Evolutionary conservation across 208 protist genomes (phyloP), one percentile per base, ranked within the genome.

Genomic region (Leishmania guyanensis): DNA sequence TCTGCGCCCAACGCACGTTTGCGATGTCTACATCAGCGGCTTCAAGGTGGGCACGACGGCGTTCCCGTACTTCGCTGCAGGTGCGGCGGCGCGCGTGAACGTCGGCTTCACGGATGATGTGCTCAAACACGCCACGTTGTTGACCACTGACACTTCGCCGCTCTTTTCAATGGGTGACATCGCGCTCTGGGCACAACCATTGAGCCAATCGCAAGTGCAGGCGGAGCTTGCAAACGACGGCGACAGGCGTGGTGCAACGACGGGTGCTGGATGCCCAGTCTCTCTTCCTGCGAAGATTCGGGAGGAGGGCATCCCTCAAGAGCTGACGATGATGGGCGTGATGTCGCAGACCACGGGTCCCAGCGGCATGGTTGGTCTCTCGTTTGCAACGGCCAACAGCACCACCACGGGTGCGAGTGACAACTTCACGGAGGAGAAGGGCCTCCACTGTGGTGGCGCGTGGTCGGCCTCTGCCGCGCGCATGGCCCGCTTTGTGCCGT

Each of bases 151-250:
- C 50, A 64, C 81, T 1, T 85, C 86, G 29, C 75, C 86, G 50
- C 80, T 93, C 54, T 97, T 89, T 79, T 93, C 91, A 26, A 90
- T 96, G 77, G 87, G 94, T 16, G 87, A 90, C 43, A 86, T 96
- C 29, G 73, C 77, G 22, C 22, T 98, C 5, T 98, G 92, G 92
- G 91, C 90, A 36, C 85, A 92, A 56, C 89, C 94, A 77, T 85
- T 98, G 58, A 94, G 82, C 36, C 65, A 65, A 29, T 72, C 84
- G 5, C 91, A 98, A 82, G 90, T 98, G 46, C 89, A 94, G 81
- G 91, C 91, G 33, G 84, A 92, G 75, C 43, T 93, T 17, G 91
- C 90, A 22, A 77, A 64, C 70, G 56, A 53, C n/a, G 81, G 85
- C 68, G 46, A 74, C 74, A 51, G 84, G 51, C 33, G 29, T 46